Evolutionary conservation across 148 eudicot species (phyloP), one percentile per base, ranked within the genome.

Genomic region (Dysphania ambrosioides): DNA sequence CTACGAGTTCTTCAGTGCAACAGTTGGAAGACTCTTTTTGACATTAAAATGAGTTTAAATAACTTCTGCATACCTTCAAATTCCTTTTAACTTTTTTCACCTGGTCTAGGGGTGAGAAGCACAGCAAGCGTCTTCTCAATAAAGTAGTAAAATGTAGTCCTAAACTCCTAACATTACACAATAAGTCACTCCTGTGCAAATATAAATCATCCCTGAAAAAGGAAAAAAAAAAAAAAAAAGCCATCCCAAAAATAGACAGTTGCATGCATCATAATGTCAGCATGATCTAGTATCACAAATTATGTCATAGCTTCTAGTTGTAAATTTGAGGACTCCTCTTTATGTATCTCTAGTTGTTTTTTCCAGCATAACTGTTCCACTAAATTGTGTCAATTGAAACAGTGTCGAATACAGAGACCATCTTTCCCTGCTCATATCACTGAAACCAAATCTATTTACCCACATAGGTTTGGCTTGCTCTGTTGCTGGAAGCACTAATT

Each of bases 401-500:
- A n/a, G n/a, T n/a, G n/a, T n/a, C n/a, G n/a, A n/a, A n/a, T n/a
- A n/a, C n/a, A n/a, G n/a, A n/a, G n/a, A n/a, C n/a, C n/a, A n/a
- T n/a, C n/a, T n/a, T n/a, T n/a, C n/a, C n/a, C n/a, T n/a, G n/a
- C n/a, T n/a, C n/a, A n/a, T n/a, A n/a, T n/a, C 85, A 74, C 71
- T 68, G 71, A 95, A 92, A 29, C 97, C 97, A 78, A 95, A 87
- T 67, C 88, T 90, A 42, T 87, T 67, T 34, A 87, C 86, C 99
- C 99, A 95, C 74, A 95, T 87, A 65, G 87, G 81, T 77, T 84
- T 87, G 41, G 97, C 97, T 78, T 89, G 89, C 38, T 83, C 89
- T 44, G 99, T 85, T 55, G 99, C 96, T 53, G 97, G 97, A 68
- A 95, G 92, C 71, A 92, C 91, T 63, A 92, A 83, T 75, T 69